Percentiles rank a stretch among this genome's conserved stretches.
These are phyloP conservation scores for Plectranthus barbatus DNA, from an alignment of 257 asterid species.

Conservation along the genomic window DNA sequence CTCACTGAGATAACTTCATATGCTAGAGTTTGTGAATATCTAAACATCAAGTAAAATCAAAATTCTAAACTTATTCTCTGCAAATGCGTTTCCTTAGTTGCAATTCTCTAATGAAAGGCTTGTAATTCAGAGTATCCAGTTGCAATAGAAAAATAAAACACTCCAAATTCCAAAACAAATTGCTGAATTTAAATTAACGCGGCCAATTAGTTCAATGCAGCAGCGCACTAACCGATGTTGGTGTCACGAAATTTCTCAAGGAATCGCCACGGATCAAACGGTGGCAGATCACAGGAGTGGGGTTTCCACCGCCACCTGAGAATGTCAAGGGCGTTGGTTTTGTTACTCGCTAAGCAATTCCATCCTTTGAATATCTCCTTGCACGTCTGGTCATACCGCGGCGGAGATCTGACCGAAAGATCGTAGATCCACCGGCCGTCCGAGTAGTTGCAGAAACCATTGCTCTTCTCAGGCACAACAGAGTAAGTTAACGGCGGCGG, in stretches of 20 bases:
- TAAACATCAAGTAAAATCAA: not conserved
- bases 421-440: constrained; percentile 78
- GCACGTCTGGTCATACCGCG: constrained; percentile 73
- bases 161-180: not conserved
- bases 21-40: not conserved
- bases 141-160: not conserved
- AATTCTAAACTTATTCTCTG: not conserved
- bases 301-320: constrained; percentile 94
- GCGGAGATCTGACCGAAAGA: constrained; percentile 41
- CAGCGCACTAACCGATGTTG: constrained; percentile 56
- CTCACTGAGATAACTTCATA: not conserved
- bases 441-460: constrained; percentile 45
- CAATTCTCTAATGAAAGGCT: not conserved
- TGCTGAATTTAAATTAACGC: not conserved
- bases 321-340: constrained; percentile 69
- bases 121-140: not conserved
- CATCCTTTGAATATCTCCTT: constrained; percentile 97
- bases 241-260: constrained; percentile 55
- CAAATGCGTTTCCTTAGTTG: not conserved
- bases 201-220: not conserved
- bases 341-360: constrained; percentile 75
- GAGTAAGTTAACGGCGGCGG: constrained; percentile 20
- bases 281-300: constrained; percentile 63
- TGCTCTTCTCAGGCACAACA: constrained; percentile 5
- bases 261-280: constrained; percentile 59